Conservation (phyloP, 2,329 filamentous ascomycete genomes). For the Emydomyces testavorans region DNA sequence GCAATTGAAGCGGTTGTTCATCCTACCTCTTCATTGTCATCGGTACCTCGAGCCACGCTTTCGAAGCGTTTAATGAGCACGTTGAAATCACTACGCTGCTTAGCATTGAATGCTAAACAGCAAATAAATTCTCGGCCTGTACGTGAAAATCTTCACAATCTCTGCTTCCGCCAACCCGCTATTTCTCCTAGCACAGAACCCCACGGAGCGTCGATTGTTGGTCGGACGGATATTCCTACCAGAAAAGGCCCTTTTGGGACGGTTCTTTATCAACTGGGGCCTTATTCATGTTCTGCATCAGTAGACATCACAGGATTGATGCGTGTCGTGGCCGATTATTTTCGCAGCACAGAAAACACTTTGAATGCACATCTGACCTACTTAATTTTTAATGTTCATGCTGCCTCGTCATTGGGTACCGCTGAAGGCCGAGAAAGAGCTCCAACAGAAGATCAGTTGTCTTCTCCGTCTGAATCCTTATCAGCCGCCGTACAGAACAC, state of each 20-base stretch:
- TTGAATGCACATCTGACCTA: slow-evolving; percentile 44
- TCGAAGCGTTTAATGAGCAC: slow-evolving; percentile 3
- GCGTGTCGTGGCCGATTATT: slow-evolving; percentile 42
- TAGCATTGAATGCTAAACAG: not conserved
- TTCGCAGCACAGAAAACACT: slow-evolving; percentile 43
- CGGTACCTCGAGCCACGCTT: not conserved
- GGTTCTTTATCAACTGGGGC: slow-evolving; percentile 40
- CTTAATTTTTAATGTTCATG: slow-evolving; percentile 50
- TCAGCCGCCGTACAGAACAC: slow-evolving; percentile 40
- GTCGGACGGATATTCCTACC: not conserved
- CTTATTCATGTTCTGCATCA: slow-evolving; percentile 44
- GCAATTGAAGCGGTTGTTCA: slow-evolving; percentile 16
- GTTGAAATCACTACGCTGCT: not conserved
- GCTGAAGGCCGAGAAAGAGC: slow-evolving; percentile 35
- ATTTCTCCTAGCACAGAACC: not conserved
- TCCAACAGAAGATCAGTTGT: slow-evolving; percentile 36
- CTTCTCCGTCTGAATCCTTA: slow-evolving; percentile 35
- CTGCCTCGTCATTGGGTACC: slow-evolving; percentile 36
- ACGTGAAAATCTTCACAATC: not conserved
- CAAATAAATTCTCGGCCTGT: not conserved
- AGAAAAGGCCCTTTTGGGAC: slow-evolving; percentile 17
- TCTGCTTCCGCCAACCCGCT: not conserved
- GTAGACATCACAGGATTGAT: slow-evolving; percentile 43
- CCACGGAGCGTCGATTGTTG: not conserved
- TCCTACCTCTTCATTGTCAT: slow-evolving; percentile 5